Evolutionary conservation across 306 rosid genomes (phyloP), one percentile per base, ranked within the genome.

Genomic region (Vigna hirtella): DNA sequence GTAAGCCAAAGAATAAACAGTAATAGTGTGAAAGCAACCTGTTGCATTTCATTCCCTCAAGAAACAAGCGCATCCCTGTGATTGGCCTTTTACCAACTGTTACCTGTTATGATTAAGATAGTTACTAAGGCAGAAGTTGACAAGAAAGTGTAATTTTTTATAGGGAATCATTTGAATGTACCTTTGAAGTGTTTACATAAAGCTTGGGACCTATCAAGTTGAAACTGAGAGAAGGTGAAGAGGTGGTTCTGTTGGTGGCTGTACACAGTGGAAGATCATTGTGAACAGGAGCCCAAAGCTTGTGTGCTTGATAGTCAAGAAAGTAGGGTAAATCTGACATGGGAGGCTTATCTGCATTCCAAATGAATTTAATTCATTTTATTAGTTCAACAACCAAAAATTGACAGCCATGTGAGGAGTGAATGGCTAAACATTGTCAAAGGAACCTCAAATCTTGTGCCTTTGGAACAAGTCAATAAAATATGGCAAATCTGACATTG

Each of bases 11-110:
- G 14, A 51, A 59, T 30, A 18, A 34, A 0, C 26, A 64, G 4
- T 30, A 34, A 9, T n/a, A 32, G 30, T 40, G 13, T n/a, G 63
- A 30, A 62, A 72, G 36, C 38, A 70, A 91, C 98, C 94, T 92
- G 88, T 93, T 93, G 85, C 89, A 83, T 88, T 88, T 95, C 87
- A 87, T 91, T 83, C 99, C 98, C 86, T 95, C 99, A 28, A 95
- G 97, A 83, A 87, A 90, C 76, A 95, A 87, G 15, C 98, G 87
- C 90, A 95, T 83, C 26, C 99, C 99, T 7, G 93, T 95, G 57
- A 95, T 85, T 10, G 99, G 99, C 62, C 84, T 88, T 65, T 78
- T 83, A n/a, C 88, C 96, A 22, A 85, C 90, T 34, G 72, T 80
- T 38, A 95, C 98, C 97, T 90, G 83, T 32, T 26, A 77, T 69